Base-by-base conservation (phyloP, 2,329 filamentous ascomycete genomes). In the Taxawa tesnikishii region DNA sequence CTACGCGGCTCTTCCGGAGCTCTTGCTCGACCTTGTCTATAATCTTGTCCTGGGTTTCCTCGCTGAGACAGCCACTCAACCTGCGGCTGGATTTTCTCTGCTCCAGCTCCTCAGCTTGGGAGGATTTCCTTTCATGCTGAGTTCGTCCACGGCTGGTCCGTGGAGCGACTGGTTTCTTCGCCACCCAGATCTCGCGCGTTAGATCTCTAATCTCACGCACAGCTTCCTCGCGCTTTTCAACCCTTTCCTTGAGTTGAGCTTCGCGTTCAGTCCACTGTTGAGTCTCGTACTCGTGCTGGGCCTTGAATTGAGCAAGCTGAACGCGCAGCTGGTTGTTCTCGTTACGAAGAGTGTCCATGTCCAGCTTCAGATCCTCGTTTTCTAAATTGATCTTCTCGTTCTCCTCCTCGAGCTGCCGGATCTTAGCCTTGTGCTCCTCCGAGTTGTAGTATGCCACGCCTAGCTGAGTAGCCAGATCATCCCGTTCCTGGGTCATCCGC, bases 351-450 rank as follows among this genome's bases (percentile, higher is more conserved):
- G 49, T 47, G 18, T 58, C 50, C 35, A 98, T 96, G 54, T 98
- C 90, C 3, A 69, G 79, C 26, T 87, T 75, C 4, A 94, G 67
- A 43, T 96, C 85, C 51, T 98, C 90, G 34, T 84, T 76, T 49
- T 96, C 88, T 54, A 96, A 88, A 38, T 94, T 75, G 14, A 92
- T 67, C 3, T 79, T 54, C 41, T 52, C 38, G 28, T 56, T 38
- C 44, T 55, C 43, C 53, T 58, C 43, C 27, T 85, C 62, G 2
- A 79, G 72, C 32, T 80, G 68, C 41, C 51, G 37, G 27, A 56
- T 37, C 44, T 54, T 43, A 53, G 58, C 43, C 28, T 85, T 62
- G 2, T 79, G 72, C 32, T 80, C 69, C 28, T 75, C 71, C 12
- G 46, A 59, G 19, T 69, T 72, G 34, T 65, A 60, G 32, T 70